These are phyloP conservation scores for Gastroboletus turbinatus DNA, from an alignment of 1,284 basidiomycete genomes.

Conservation along the genomic window DNA sequence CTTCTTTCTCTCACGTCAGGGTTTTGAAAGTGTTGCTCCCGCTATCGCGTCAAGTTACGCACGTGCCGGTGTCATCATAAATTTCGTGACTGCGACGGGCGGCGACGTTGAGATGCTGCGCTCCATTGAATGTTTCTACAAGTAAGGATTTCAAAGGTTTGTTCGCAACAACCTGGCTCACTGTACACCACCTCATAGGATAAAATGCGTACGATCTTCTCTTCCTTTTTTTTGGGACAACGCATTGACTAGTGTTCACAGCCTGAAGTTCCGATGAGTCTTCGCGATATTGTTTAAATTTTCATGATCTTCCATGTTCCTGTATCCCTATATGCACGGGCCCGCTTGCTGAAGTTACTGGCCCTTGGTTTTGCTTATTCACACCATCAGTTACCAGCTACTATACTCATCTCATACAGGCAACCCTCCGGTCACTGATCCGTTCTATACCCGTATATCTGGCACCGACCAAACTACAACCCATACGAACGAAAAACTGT, in stretches of 20 bases:
- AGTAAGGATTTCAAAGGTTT: slow-evolving; percentile 43
- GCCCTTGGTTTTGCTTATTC: slow-evolving; percentile 29
- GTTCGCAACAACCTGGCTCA: slow-evolving; percentile 8
- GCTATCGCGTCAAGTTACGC: slow-evolving; percentile 79
- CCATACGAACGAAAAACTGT: slow-evolving; percentile 53
- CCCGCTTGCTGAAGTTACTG: slow-evolving; percentile 20
- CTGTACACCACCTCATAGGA: slow-evolving; percentile 44
- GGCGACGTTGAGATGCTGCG: slow-evolving; percentile 97
- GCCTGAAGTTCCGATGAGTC: slow-evolving; percentile 86
- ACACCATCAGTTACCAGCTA: slow-evolving; percentile 34
- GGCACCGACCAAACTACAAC: slow-evolving; percentile 42
- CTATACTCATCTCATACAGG: slow-evolving; percentile 43
- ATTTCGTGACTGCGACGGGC: slow-evolving; percentile 94
- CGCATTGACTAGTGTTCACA: slow-evolving; percentile 34
- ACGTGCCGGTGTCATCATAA: slow-evolving; percentile 86
- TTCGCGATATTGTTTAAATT: slow-evolving; percentile 80
- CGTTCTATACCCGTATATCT: slow-evolving; percentile 67
- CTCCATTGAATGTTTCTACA: slow-evolving; percentile 96
- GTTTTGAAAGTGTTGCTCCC: slow-evolving; percentile 62
- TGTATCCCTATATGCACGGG: slow-evolving; percentile 72
- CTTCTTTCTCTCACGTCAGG: slow-evolving; percentile 3
- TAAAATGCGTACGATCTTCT: slow-evolving; percentile 75
- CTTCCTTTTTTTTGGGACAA: not conserved
- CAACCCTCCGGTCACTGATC: slow-evolving; percentile 33
- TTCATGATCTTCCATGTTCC: slow-evolving; percentile 39